Conservation (phyloP, 257 asterid genomes). For the Solanum bulbocastanum region DNA sequence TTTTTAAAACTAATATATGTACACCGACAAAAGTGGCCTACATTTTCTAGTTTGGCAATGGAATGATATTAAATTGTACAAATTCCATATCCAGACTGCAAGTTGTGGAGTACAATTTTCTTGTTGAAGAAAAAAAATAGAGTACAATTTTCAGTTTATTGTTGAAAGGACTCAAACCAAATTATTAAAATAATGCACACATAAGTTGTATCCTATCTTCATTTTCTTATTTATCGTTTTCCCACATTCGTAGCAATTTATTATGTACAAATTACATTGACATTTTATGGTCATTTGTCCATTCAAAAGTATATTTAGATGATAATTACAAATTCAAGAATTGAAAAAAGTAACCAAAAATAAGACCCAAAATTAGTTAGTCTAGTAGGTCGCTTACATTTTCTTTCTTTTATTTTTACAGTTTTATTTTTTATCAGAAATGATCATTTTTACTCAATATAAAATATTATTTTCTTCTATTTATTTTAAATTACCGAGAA, state of each 20-base stretch:
- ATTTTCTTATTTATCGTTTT: neutral
- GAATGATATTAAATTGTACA: neutral
- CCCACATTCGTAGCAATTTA: neutral
- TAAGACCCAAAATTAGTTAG: neutral
- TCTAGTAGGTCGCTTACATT: neutral
- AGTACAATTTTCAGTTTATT: neutral
- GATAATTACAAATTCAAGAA: neutral
- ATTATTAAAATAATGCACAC: neutral
- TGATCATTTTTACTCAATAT: too few species aligned
- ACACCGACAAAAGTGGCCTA: neutral
- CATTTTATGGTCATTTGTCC: neutral
- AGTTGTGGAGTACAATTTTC: neutral
- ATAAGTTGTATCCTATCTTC: neutral
- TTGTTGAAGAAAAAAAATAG: neutral
- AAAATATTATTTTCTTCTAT: neutral
- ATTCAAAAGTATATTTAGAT: neutral
- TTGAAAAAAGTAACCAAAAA: neutral
- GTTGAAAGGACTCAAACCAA: neutral
- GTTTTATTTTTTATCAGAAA: too few species aligned
- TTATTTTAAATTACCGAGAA: neutral
- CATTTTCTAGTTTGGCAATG: neutral
- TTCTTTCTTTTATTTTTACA: too few species aligned
- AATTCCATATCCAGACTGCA: neutral
- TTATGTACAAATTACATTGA: neutral
- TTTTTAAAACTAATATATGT: neutral